These are phyloP conservation scores for Kuraishia hungarica DNA, from an alignment of 805 yeast genomes.

Conservation along the genomic window DNA sequence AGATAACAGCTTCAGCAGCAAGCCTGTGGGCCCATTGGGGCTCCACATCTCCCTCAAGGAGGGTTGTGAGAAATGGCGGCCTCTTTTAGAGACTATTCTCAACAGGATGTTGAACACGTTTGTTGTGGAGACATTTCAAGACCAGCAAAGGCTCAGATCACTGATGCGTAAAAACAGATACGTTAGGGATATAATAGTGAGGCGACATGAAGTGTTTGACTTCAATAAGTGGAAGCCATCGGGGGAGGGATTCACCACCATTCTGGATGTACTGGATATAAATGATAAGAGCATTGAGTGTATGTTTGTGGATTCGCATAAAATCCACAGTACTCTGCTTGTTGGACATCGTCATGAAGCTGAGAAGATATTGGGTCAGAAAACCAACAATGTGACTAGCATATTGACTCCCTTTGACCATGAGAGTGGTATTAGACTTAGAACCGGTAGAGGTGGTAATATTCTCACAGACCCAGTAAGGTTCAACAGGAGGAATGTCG, in stretches of 20 bases:
- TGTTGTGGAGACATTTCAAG: conserved; percentile 57
- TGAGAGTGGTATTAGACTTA: conserved; percentile 35
- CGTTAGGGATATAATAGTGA: conserved; percentile 33
- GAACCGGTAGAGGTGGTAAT: conserved; percentile 31
- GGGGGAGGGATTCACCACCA: conserved; percentile 27
- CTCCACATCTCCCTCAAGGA: conserved; percentile 44
- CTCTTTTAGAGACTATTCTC: conserved; percentile 49
- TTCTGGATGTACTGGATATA: conserved; percentile 55
- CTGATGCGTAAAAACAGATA: conserved; percentile 23
- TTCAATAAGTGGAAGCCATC: conserved; percentile 37
- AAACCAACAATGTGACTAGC: conserved; percentile 29
- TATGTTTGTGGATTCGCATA: conserved; percentile 53
- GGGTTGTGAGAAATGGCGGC: conserved; percentile 47
- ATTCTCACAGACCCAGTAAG: conserved; percentile 45
- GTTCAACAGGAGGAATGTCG: conserved; percentile 1
- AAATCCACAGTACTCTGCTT: conserved; percentile 51
- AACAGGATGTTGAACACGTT: conserved; percentile 48
- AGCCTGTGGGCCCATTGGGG: conserved; percentile 83
- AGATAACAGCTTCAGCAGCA: conserved; percentile 29
- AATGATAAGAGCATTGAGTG: conserved; percentile 46
- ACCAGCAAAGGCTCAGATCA: conserved; percentile 35
- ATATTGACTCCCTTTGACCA: conserved; percentile 33
- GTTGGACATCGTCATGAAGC: conserved; percentile 45
- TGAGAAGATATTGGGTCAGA: conserved; percentile 27
- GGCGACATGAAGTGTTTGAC: conserved; percentile 51